Evolutionary conservation across 371 early-diverging fungal species (phyloP), one percentile per base, ranked within the genome.

Genomic region (Mucor sp.): DNA sequence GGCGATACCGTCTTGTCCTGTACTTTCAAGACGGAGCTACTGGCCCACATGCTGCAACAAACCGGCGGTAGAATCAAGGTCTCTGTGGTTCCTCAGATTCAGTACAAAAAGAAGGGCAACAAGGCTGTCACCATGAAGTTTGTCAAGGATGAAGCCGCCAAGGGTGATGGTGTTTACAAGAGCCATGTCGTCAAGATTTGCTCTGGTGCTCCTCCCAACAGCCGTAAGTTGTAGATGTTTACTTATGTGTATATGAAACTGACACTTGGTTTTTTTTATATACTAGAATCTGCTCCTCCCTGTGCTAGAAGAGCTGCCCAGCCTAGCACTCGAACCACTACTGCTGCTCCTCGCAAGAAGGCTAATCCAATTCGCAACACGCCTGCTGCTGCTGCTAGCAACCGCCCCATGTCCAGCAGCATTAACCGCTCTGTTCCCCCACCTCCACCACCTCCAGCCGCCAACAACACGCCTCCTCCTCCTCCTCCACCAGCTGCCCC

Each of bases 11-110:
- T 78, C 23, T 19, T 82, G 9, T 74, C 70, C 14, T 81, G 80
- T 68, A 69, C 65, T 41, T 91, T 93, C 72, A 96, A 96, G 80
- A 96, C 95, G 6, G 97, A 95, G 79, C 75, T 95, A 30, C 75
- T 93, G 15, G 85, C 91, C 1, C 86, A 83, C 74, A 75, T 89
- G 28, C 71, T 74, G 41, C 83, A 79, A 60, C 73, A 77, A 35
- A 83, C 87, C 9, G 77, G 79, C 7, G 85, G 85, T 9, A 56
- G 72, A 39, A 55, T 72, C 70, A 74, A 77, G 6, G 82, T 93
- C 19, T 79, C 89, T 35, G 78, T 92, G 59, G 68, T 66, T 30
- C 75, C 76, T 30, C 77, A 78, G 44, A 90, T 92, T 60, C 84
- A 85, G 50, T 94, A 91, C 78, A 70, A 76, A 60, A 94, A 92